Percentiles rank a stretch among this genome's conserved stretches.
Evolutionary conservation across 129 eudicot species (phyloP).

Genomic region (Ambrosia artemisiifolia): DNA sequence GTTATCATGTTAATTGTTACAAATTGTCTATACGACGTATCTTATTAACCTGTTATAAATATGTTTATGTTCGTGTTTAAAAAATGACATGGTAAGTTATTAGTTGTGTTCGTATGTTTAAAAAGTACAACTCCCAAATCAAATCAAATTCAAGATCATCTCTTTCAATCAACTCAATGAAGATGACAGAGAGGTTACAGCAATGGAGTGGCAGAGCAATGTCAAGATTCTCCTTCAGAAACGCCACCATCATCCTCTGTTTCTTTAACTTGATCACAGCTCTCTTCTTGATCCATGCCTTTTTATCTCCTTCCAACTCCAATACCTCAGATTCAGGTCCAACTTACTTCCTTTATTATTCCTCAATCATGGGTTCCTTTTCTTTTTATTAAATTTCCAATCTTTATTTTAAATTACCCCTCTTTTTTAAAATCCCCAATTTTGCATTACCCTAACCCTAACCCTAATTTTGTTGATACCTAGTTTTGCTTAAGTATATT

Average conservation of each 20-base stretch:
- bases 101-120: no score
- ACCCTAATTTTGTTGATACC: constrained; percentile 13
- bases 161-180: neutral
- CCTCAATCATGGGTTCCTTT: constrained; percentile 10
- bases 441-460: neutral
- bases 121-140: neutral
- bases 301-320: constrained; percentile 49
- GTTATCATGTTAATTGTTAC: no score
- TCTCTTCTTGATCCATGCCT: constrained; percentile 52
- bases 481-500: constrained; percentile 52
- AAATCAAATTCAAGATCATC: neutral
- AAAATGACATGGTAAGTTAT: no score
- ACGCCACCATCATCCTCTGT: constrained; percentile 67
- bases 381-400: neutral
- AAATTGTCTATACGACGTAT: no score
- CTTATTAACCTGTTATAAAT: no score
- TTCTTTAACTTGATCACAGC: constrained; percentile 63
- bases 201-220: constrained; percentile 48
- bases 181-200: constrained; percentile 37
- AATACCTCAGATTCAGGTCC: constrained; percentile 44
- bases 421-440: neutral
- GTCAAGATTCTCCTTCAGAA: constrained; percentile 54
- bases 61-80: no score
- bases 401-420: neutral
- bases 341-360: neutral